Percentiles rank a stretch among this genome's conserved stretches.
Conservation (phyloP, 179 eudicot genomes). For the Amaranthus tricolor region DNA sequence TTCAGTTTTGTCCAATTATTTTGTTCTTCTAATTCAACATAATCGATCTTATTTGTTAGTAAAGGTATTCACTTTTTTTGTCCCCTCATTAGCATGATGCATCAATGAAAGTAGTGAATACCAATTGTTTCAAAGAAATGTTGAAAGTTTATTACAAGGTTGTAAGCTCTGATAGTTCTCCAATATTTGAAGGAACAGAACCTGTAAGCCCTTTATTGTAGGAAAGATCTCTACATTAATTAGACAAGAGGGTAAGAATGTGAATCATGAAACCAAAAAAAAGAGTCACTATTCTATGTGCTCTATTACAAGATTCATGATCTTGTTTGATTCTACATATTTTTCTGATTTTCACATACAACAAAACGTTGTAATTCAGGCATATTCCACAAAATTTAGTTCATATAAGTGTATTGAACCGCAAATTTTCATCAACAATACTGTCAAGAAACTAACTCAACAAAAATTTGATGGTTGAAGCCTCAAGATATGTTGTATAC, state of each 20-base stretch:
- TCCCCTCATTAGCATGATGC: not conserved
- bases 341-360: not conserved
- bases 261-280: not conserved
- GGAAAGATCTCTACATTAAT: constrained; percentile 62
- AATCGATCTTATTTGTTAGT: no score
- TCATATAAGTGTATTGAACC: no score
- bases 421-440: no score
- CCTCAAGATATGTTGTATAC: no score
- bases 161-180: constrained; percentile 50
- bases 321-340: not conserved
- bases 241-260: not conserved
- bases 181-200: constrained; percentile 58
- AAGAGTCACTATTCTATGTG: not conserved
- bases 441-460: no score
- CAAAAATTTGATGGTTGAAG: no score
- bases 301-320: no score
- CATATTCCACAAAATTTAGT: no score
- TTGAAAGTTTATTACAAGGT: constrained; percentile 50
- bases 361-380: no score
- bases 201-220: constrained; percentile 68
- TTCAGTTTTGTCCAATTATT: no score
- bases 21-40: no score
- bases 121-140: not conserved
- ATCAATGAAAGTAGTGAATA: not conserved
- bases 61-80: no score